Conservation (phyloP, 164 flowering plant species). For the Litsea cubeba region DNA sequence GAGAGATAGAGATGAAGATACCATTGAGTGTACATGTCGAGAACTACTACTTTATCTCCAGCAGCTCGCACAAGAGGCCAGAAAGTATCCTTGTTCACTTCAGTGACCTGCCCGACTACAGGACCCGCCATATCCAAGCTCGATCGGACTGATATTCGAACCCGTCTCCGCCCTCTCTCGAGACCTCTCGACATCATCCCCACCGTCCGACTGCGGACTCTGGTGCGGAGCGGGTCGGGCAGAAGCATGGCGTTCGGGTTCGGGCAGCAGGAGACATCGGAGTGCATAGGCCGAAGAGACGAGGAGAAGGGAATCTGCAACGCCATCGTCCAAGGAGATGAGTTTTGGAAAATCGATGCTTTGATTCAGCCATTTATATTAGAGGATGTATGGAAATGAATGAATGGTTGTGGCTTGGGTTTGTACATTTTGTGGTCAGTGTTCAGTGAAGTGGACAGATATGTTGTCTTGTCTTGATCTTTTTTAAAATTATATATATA, state of each 20-base stretch:
- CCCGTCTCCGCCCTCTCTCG: constrained; percentile 7
- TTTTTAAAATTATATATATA: no score
- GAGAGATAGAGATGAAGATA: constrained; percentile 10
- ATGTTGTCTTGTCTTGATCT: no score
- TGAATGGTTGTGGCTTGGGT: no score
- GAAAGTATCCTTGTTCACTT: constrained; percentile 40
- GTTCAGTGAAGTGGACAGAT: no score
- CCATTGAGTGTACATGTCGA: constrained; percentile 46
- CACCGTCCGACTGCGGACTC: background rate
- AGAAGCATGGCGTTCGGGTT: background rate
- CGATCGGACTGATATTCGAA: constrained; percentile 13
- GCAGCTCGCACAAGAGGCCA: constrained; percentile 39
- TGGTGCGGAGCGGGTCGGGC: background rate
- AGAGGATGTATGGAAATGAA: no score
- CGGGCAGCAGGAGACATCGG: background rate
- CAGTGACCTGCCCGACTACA: constrained; percentile 38
- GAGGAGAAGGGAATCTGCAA: background rate
- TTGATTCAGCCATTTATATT: no score
- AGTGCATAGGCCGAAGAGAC: background rate
- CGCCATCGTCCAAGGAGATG: background rate
- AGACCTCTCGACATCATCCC: background rate
- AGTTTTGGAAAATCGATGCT: no score
- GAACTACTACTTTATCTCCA: constrained; percentile 32
- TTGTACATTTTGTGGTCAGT: no score
- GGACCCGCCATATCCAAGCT: constrained; percentile 29